Base-by-base conservation (phyloP, 116 monocot species). In the Cymodocea nodosa region DNA sequence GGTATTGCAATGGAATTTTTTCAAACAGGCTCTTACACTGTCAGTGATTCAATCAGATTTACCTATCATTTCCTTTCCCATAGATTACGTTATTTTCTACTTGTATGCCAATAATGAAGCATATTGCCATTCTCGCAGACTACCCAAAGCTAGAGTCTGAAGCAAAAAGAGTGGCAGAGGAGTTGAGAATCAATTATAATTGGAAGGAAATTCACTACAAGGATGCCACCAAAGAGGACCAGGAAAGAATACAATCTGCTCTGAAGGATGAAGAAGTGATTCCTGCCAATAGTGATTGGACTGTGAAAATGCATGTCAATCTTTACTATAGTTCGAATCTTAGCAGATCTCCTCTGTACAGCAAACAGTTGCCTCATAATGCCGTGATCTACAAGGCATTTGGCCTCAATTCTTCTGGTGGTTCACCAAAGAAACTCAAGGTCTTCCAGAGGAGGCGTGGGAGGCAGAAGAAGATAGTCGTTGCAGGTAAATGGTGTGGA, bases 401-500 rank as follows among this genome's bases (percentile, higher is more conserved):
- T 71, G 83, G 84, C 30, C 70, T 77, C 59, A 73, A 54, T 51
- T 64, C 75, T 15, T 71, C 79, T 15, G 78, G 74, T 50, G 57
- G 63, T 66, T 76, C 83, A 20, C 79, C 86, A 4, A 62, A 53
- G 30, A 81, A 75, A 50, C 39, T 60, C 51, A 82, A 76, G 39
- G 60, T 55, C 52, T 57, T 64, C 39, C 77, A 74, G 48, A 82
- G 78, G 58, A 84, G 70, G 39, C 60, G 56, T 37, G 74, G 78
- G 19, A 75, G 77, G 76, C 83, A 81, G 76, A 98, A 86, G 75
- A 91, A 89, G 63, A 68, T 81, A 66, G 70, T 75, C 23, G 78
- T 92, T 30, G 81, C 84, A 50, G 98, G 98, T 0, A 85, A 82
- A 66, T 98, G 98, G 98, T 98, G 98, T 63, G 98, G 98, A 49